phyloP scores from a whole-genome alignment of 2,329 filamentous ascomycete genomes.

The Bipolaris bicolor region DNA sequence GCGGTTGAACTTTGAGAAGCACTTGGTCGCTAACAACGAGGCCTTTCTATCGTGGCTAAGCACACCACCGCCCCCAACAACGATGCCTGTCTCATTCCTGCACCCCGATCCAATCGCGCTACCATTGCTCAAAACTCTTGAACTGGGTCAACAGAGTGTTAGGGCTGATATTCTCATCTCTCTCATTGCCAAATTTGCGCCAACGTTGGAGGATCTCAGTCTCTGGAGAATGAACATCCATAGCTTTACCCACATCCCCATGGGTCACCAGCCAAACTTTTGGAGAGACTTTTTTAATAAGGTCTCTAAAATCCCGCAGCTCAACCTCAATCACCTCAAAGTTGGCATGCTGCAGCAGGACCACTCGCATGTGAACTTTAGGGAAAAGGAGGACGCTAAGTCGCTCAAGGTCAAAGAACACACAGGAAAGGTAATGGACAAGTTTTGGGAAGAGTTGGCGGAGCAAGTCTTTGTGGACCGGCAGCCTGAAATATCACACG shows the following conservation, averaged over 20 bases:
- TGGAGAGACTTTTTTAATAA: constrained; percentile 30
- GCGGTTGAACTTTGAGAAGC: constrained; percentile 58
- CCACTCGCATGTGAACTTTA: constrained; percentile 21
- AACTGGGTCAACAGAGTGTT: constrained; percentile 31
- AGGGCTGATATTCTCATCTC: constrained; percentile 14
- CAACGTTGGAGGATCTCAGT: constrained; percentile 54
- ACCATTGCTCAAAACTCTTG: constrained; percentile 24
- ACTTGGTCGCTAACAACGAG: constrained; percentile 19
- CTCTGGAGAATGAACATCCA: constrained; percentile 54
- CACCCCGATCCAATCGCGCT: constrained; percentile 21
- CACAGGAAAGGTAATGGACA: constrained; percentile 21
- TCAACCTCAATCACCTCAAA: constrained; percentile 24
- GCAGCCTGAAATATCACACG: constrained; percentile 2
- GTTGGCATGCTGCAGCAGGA: constrained; percentile 27
- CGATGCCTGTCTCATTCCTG: neutral
- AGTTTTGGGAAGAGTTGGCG: constrained; percentile 18
- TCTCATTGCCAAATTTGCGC: constrained; percentile 49
- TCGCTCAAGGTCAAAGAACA: constrained; percentile 15
- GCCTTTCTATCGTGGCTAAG: constrained; percentile 51
- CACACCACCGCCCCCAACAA: neutral
- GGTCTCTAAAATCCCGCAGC: constrained; percentile 14
- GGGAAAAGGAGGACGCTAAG: neutral
- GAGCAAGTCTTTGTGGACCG: constrained; percentile 25
- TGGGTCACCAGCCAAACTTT: constrained; percentile 21
- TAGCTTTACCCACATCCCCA: neutral